Percentiles rank a stretch among this genome's conserved stretches.
These are phyloP conservation scores for Umbilicaria muhlenbergii DNA, from an alignment of 495 filamentous ascomycete species.

Conservation along the genomic window DNA sequence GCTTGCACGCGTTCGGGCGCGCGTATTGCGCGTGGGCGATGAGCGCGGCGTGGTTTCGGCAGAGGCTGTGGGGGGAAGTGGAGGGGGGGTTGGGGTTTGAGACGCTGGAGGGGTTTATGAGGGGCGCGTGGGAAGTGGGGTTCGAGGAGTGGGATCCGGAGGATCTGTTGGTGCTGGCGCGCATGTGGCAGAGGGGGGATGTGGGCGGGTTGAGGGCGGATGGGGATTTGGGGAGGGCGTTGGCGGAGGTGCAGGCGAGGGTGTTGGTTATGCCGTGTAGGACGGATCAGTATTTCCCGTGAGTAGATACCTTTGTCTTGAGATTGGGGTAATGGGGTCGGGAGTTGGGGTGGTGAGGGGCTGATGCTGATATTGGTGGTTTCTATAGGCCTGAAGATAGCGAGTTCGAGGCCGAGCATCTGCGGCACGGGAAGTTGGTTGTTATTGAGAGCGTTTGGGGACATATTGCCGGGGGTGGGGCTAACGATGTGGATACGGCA, in stretches of 20 bases:
- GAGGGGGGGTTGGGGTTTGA: slow-evolving; percentile 18
- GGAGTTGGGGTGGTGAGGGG: no score
- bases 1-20: slow-evolving; percentile 24
- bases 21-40: slow-evolving; percentile 30
- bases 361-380: no score
- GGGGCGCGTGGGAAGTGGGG: slow-evolving; percentile 12
- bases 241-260: slow-evolving; percentile 21
- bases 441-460: slow-evolving; percentile 31
- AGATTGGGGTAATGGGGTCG: no score
- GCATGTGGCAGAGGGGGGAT: slow-evolving; percentile 32
- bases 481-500: slow-evolving; percentile 21
- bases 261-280: slow-evolving; percentile 28
- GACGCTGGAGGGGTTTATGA: slow-evolving; percentile 21
- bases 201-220: slow-evolving; percentile 17
- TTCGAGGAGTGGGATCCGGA: slow-evolving; percentile 26
- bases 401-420: slow-evolving; percentile 23
- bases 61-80: slow-evolving; percentile 16
- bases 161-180: slow-evolving; percentile 23
- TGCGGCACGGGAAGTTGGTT: slow-evolving; percentile 22
- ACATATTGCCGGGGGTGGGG: slow-evolving; percentile 29
- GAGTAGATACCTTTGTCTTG: background rate
- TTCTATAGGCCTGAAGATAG: slow-evolving; percentile 17
- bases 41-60: slow-evolving; percentile 25
- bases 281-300: slow-evolving; percentile 32
- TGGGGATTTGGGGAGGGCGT: slow-evolving; percentile 22